These are phyloP conservation scores for Glaciozyma antarctica DNA, from an alignment of 768 basidiomycete genomes.

Conservation along the genomic window DNA sequence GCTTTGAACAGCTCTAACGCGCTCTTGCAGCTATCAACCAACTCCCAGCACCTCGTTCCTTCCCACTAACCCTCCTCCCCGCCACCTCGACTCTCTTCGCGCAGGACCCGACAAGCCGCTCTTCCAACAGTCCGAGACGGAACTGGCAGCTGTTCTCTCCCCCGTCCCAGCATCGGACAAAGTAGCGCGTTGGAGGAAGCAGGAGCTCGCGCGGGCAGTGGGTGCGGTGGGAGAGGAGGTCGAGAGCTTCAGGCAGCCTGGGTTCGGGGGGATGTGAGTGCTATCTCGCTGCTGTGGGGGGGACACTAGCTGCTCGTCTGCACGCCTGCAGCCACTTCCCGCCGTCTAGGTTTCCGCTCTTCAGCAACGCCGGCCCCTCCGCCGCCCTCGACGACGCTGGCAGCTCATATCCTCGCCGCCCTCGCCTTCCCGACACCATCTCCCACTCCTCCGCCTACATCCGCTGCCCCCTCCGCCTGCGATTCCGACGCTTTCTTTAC, in stretches of 20 bases:
- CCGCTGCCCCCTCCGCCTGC: background rate
- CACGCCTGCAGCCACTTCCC: slow-evolving; percentile 5
- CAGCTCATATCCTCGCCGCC: slow-evolving; percentile 29
- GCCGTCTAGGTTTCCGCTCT: slow-evolving; percentile 2
- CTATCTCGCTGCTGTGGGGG: background rate
- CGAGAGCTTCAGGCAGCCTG: background rate
- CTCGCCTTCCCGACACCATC: slow-evolving; percentile 40
- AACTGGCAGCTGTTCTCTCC: slow-evolving; percentile 6
- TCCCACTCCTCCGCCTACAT: slow-evolving; percentile 48
- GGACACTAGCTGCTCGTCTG: background rate
- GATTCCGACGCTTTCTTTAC: background rate
- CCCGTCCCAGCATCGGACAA: background rate
- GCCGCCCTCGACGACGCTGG: background rate
- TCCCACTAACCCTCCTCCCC: slow-evolving; percentile 19
- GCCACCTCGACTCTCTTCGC: background rate
- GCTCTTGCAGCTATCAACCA: slow-evolving; percentile 16
- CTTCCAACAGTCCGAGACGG: slow-evolving; percentile 16
- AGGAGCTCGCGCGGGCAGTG: background rate
- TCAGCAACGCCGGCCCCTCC: background rate
- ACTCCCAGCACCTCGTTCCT: slow-evolving; percentile 9
- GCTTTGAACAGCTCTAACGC: background rate
- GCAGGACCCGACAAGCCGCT: slow-evolving; percentile 9
- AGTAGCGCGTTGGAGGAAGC: background rate
- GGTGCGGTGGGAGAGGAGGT: background rate
- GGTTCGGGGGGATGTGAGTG: slow-evolving; percentile 8